These are phyloP conservation scores for Arthromyces matolae DNA, from an alignment of 768 basidiomycete species.

Conservation along the genomic window DNA sequence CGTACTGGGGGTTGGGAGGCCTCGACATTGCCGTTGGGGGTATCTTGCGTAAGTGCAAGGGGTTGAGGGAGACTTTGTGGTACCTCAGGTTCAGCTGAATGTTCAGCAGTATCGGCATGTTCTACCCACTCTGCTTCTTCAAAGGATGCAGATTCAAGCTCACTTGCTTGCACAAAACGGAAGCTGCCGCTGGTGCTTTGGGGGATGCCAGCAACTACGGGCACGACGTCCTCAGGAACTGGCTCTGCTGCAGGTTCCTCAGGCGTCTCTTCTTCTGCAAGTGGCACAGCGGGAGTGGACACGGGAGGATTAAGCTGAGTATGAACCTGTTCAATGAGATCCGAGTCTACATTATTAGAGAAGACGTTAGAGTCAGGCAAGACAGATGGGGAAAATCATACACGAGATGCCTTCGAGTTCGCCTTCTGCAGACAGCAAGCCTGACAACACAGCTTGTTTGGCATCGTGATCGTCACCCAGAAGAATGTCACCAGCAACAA, in stretches of 20 bases:
- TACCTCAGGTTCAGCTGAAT: slow-evolving; percentile 18
- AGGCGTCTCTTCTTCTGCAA: slow-evolving; percentile 8
- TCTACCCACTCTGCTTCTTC: slow-evolving; percentile 61
- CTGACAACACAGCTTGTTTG: slow-evolving; percentile 49
- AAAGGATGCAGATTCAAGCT: slow-evolving; percentile 55
- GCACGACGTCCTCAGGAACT: slow-evolving; percentile 28
- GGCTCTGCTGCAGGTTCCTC: slow-evolving; percentile 18
- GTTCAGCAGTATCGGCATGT: slow-evolving; percentile 36
- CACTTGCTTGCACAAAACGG: slow-evolving; percentile 81
- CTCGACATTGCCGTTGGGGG: slow-evolving; percentile 15
- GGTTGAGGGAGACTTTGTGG: slow-evolving; percentile 15
- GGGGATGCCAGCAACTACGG: slow-evolving; percentile 37
- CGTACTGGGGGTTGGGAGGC: slow-evolving; percentile 13
- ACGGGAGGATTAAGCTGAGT: slow-evolving; percentile 46
- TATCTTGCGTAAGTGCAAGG: slow-evolving; percentile 13
- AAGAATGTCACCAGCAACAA: slow-evolving; percentile 49
- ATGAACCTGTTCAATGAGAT: slow-evolving; percentile 55
- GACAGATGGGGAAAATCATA: slow-evolving; percentile 31
- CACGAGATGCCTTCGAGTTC: slow-evolving; percentile 62
- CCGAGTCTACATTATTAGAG: slow-evolving; percentile 45
- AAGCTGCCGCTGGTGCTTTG: slow-evolving; percentile 58
- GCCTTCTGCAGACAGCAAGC: slow-evolving; percentile 55
- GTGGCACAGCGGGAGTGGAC: slow-evolving; percentile 34
- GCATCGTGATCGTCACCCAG: slow-evolving; percentile 49
- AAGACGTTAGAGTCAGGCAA: slow-evolving; percentile 1